Evolutionary conservation across 495 filamentous ascomycete genomes (phyloP).

Genomic region (Neurospora sp.): DNA sequence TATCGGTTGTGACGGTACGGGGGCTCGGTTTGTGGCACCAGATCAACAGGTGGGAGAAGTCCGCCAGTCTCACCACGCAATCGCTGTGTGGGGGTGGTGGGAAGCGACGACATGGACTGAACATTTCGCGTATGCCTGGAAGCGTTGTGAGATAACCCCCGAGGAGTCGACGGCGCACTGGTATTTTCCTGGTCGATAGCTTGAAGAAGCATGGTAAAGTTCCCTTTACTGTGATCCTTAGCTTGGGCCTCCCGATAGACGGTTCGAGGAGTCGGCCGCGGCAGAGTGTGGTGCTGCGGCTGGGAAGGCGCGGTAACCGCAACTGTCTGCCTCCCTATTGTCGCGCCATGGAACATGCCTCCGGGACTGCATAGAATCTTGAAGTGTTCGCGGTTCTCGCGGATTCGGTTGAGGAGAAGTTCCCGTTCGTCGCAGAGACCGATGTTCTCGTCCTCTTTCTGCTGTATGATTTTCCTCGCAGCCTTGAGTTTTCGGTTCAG

Average conservation of each 20-base stretch:
- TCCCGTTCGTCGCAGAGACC: slow-evolving; percentile 58
- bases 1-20: slow-evolving; percentile 25
- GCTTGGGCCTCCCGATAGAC: slow-evolving; percentile 23
- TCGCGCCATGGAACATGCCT: slow-evolving; percentile 38
- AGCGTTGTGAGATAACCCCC: slow-evolving; percentile 34
- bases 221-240: slow-evolving; percentile 27
- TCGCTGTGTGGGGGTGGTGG: slow-evolving; percentile 54
- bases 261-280: slow-evolving; percentile 37
- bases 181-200: slow-evolving; percentile 60
- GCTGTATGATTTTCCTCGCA: slow-evolving; percentile 62
- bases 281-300: slow-evolving; percentile 37
- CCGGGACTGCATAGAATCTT: slow-evolving; percentile 52
- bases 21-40: slow-evolving; percentile 48
- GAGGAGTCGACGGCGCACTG: slow-evolving; percentile 56
- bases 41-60: slow-evolving; percentile 42
- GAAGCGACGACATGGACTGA: slow-evolving; percentile 73
- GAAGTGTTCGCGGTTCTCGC: slow-evolving; percentile 78
- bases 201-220: slow-evolving; percentile 70
- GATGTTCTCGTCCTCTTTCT: slow-evolving; percentile 56
- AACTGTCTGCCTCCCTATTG: background rate
- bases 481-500: slow-evolving; percentile 55
- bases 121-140: slow-evolving; percentile 53
- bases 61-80: slow-evolving; percentile 33
- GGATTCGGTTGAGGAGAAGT: slow-evolving; percentile 70
- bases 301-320: slow-evolving; percentile 39